A percentile compares a stretch with the other conserved stretches of the same genome.
Conservation (phyloP, 2,329 filamentous ascomycete genomes). For the Colletotrichum abscissum region DNA sequence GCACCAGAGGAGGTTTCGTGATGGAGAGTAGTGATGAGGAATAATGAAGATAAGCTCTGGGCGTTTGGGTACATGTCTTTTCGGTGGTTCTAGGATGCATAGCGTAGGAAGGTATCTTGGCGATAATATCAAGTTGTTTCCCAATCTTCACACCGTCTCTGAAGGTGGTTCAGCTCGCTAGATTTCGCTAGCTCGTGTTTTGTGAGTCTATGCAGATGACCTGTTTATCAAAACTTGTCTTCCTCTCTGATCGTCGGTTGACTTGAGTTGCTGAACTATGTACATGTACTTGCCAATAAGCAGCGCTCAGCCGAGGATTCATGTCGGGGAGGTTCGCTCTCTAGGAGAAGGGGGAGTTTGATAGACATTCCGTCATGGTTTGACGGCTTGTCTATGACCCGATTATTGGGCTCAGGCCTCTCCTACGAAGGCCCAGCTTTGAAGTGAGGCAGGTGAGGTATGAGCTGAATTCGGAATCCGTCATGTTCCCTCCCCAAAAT, state of each 20-base stretch:
- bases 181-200: not conserved
- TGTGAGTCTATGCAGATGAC: not conserved
- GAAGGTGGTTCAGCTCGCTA: no score
- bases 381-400: not conserved
- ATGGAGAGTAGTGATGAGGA: constrained; percentile 71
- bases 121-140: constrained; percentile 2
- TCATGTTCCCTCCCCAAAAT: not conserved
- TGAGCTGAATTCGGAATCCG: not conserved
- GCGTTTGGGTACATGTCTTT: constrained; percentile 9
- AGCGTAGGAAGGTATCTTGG: constrained; percentile 14
- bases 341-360: not conserved
- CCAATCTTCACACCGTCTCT: not conserved
- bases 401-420: not conserved
- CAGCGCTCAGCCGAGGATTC: not conserved
- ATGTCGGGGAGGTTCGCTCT: not conserved
- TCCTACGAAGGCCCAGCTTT: not conserved
- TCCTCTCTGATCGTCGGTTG: not conserved
- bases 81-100: constrained; percentile 18
- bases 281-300: not conserved
- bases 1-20: constrained; percentile 65
- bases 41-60: constrained; percentile 22
- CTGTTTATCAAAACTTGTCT: not conserved
- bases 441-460: not conserved
- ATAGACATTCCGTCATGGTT: not conserved
- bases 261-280: not conserved